Base-by-base conservation (phyloP, 106 monocot genomes). In the Dioscorea zingiberensis region DNA sequence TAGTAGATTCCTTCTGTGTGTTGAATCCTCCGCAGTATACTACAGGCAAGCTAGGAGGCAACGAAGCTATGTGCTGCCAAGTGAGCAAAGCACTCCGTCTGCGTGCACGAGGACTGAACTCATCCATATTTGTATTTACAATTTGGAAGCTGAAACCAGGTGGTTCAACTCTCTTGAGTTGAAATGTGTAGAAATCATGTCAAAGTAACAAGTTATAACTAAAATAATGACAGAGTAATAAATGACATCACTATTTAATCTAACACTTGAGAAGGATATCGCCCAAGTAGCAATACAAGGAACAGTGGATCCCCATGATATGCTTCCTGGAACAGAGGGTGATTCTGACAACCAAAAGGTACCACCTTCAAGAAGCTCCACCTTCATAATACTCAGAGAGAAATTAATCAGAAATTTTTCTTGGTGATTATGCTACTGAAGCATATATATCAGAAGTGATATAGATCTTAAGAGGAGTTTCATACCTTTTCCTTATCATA, bases 281-380 rank as follows among this genome's bases (percentile, higher is more conserved):
- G 91, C 95, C 95, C 95, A 97, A 18, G 88, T 97, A 48, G 91
- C 88, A 62, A 91, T 88, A 59, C 85, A 88, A 15, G 95, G 95
- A 68, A 75, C 85, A 45, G 73, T 72, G n/a, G 95, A 80, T 47
- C 95, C 91, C 91, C 95, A 97, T 16, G 91, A 88, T 63, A 78
- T 73, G 77, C 95, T 97, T 77, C 95, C 91, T 46, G 91, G 95
- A 70, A 97, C 83, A 68, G 91, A 91, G 18, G 95, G 95, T 60
- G 95, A 91, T 74, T 97, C 94, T 51, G 94, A 95, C 29, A 95
- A 69, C 94, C 94, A 95, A 71, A 95, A 95, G 2, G 94, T 95
- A 64, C 94, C 94, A 55, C 94, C 91, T 95, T 91, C 95, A 56
- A 84, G 62, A 66, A 91, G 78, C 56, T 97, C 95, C 61, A 97